Evolutionary conservation across 208 protist genomes (phyloP), one percentile per base, ranked within the genome.

Genomic region (Wallacemonas sp.): DNA sequence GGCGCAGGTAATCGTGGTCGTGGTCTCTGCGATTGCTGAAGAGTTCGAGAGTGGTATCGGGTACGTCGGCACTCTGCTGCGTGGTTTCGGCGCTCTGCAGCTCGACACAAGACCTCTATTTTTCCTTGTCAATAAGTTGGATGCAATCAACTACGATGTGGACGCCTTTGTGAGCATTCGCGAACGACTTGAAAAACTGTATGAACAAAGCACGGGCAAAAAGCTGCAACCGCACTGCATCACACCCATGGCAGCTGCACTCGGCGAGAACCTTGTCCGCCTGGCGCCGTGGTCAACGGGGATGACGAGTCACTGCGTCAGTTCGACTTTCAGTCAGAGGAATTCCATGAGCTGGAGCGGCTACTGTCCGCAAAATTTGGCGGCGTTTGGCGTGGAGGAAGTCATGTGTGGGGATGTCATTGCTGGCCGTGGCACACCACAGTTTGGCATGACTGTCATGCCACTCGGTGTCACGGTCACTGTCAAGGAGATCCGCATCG

Each of bases 91-190:
- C 13, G 50, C 50, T 26, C 26, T 57, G 50, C 9, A 24, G 30
- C 3, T 57, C 29, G 17, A 34, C 8, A 4, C 9, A 3, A 17
- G 15, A 6, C 3, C 30, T 2, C 38, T 41, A 12, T 26, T 9
- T 21, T 57, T 39, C 22, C 30, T 57, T 6, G 32, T 57, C 12
- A 57, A 57, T 32, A 57, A 57, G 30, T 38, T 41, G 50, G 50
- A 57, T 37, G 32, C 30, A 3, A 32, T 57, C 30, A 32, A 37
- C 29, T 57, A 41, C 50, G 5, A n/a, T 4, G 13, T 24, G 5
- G 30, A 19, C 32, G 50, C 50, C n/a, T 57, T 57, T 32, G 24
- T 27, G 29, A 32, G 9, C 9, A 57, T 57, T 9, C 29, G 24
- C n/a, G 24, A 17, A 8, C 50, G 50, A 26, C 30, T 57, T 24